phyloP scores from a whole-genome alignment of 1,284 basidiomycete species.

The Phylloboletellus chloephorus region DNA sequence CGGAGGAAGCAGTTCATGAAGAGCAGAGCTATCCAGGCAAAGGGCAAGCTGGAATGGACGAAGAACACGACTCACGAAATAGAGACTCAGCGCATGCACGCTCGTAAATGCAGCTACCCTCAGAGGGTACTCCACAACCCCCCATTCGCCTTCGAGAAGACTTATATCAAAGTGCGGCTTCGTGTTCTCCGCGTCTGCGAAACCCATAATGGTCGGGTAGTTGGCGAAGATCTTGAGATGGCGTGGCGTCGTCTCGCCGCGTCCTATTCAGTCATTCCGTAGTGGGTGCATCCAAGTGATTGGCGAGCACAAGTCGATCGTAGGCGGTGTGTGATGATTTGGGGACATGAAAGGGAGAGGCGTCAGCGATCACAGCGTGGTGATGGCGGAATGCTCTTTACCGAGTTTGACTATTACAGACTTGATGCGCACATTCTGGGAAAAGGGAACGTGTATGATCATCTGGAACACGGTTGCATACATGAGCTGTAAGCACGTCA shows the following conservation, averaged over 20 bases:
- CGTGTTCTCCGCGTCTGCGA: constrained; percentile 60
- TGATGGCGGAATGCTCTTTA: constrained; percentile 27
- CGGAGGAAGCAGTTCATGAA: constrained; percentile 7
- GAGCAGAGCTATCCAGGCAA: constrained; percentile 10
- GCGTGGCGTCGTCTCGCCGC: constrained; percentile 62
- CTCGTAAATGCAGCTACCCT: constrained; percentile 70
- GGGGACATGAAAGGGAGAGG: constrained; percentile 7
- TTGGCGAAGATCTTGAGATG: constrained; percentile 68
- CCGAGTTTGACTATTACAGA: constrained; percentile 72
- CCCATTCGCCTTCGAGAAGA: constrained; percentile 62
- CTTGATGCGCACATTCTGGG: constrained; percentile 67
- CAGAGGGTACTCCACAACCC: constrained; percentile 71
- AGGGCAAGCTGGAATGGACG: constrained; percentile 10
- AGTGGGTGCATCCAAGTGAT: constrained; percentile 8
- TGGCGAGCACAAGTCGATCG: constrained; percentile 9
- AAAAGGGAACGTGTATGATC: constrained; percentile 76
- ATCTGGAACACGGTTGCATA: constrained; percentile 41
- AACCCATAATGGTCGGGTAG: constrained; percentile 68
- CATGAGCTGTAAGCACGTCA: constrained; percentile 3
- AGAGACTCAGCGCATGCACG: constrained; percentile 65
- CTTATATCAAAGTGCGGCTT: constrained; percentile 67
- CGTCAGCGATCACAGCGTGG: constrained; percentile 9
- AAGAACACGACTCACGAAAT: constrained; percentile 55
- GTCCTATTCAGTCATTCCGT: constrained; percentile 39
- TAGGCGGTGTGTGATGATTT: constrained; percentile 8